A percentile compares a stretch with the other conserved stretches of the same genome.
Conservation (phyloP, 345 rosid species). For the Brassica nigra region DNA sequence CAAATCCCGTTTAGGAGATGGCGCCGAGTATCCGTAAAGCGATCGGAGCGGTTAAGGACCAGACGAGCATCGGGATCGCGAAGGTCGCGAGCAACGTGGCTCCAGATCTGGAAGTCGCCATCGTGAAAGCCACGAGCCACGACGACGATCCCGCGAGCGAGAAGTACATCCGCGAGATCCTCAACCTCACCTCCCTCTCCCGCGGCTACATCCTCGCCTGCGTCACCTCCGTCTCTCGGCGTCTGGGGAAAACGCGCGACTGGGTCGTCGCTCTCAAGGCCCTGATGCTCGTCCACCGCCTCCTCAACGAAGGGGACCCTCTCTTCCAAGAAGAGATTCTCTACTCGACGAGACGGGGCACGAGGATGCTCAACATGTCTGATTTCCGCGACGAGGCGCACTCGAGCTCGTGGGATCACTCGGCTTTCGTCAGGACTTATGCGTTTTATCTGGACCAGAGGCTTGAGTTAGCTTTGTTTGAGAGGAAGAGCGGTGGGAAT, state of each 20-base stretch:
- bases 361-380: conserved; percentile 76
- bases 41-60: conserved; percentile 94
- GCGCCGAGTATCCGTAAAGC: conserved; percentile 90
- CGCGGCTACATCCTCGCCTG: conserved; percentile 76
- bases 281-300: conserved; percentile 69
- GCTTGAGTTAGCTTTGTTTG: conserved; percentile 66
- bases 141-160: conserved; percentile 90
- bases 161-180: conserved; percentile 74
- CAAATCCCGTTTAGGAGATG: conserved; percentile 37
- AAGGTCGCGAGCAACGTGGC: conserved; percentile 90
- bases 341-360: conserved; percentile 66
- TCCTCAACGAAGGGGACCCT: conserved; percentile 69
- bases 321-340: conserved; percentile 77
- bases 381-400: conserved; percentile 94
- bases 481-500: conserved; percentile 55
- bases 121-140: conserved; percentile 94
- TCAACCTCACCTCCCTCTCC: conserved; percentile 59
- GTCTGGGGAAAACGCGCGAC: conserved; percentile 81
- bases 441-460: conserved; percentile 79
- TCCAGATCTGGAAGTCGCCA: conserved; percentile 90
- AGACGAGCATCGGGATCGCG: conserved; percentile 90
- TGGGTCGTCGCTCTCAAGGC: conserved; percentile 94
- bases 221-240: conserved; percentile 69
- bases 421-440: conserved; percentile 75
- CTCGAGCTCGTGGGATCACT: conserved; percentile 93